Evolutionary conservation across 805 yeast species (phyloP), one percentile per base, ranked within the genome.

Genomic region (Ogataea methanolica): DNA sequence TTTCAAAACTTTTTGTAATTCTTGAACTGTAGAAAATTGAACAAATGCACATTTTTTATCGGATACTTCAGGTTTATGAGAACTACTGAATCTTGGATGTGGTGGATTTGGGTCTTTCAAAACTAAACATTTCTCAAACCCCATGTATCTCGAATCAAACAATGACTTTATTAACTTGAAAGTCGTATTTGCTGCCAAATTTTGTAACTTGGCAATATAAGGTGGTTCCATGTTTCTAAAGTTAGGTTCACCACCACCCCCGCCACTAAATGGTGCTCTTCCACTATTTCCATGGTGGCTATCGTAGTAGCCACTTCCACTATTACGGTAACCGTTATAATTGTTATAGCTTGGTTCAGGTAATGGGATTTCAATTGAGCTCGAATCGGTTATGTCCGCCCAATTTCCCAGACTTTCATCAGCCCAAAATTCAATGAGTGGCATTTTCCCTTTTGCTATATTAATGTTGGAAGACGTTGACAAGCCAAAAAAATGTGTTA

Each of bases 301-400:
- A 39, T 26, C 21, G 3, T 35, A 29, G 9, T 45, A 50, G 15
- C 22, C 26, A 31, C 44, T 40, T 21, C 46, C 46, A 35, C 43
- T 33, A 5, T 46, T 42, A 14, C 56, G 56, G 35, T 34, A 47
- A 2, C 39, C 43, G 17, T 50, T 43, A 11, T 45, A 39, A 33
- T 43, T 38, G 35, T 45, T 48, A 29, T 46, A 51, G 21, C 39
- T 37, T 23, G 54, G 58, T 21, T 52, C 52, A 31, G 55, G 44
- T 5, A 54, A 48, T 5, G 78, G 75, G 11, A 78, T 76, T 37
- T 79, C 78, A 55, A 82, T 79, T 35, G 84, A 75, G 38, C 75
- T 74, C 65, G 82, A 68, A 59, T 82, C 88, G 47, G 33, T 39
- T 79, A 57, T 82, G 55, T 82, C 88, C 16, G 86, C 87, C 88